Base-by-base conservation (phyloP, 352 stramenopile genomes). In the Phytopythium ostracodes region DNA sequence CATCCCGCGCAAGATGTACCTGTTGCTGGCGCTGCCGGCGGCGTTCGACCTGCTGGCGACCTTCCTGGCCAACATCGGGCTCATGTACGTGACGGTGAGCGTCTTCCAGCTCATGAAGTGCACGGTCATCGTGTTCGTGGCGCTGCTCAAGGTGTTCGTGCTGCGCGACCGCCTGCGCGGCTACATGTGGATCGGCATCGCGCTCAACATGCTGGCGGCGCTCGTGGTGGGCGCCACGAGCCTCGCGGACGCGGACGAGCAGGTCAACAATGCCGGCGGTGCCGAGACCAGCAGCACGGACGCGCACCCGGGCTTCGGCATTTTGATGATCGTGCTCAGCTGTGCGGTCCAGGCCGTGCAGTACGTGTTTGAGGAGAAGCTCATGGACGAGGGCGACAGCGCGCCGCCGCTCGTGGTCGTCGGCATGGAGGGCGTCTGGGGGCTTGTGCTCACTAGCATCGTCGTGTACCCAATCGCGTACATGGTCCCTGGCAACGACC, bases 291-390 rank as follows among this genome's bases (percentile, higher is more conserved):
- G 29, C 51, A 56, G 31, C 35, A 64, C 69, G 18, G 73, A 79
- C 17, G 60, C 76, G 29, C 71, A 97, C 63, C 90, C 96, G 3
- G 77, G 89, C 8, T 86, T 98, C 56, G 96, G 96, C 11, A 89
- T 98, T 40, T 62, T 93, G 33, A 92, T 99, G 70, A 93, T 99
- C 49, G 85, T 99, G 47, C 65, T 97, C 2, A 98, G 96, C 62
- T 98, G 96, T 56, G 90, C 96, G 43, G 94, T 98, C 11, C 94
- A 98, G 70, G 89, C 91, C 2, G 75, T 97, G 27, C 95, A 99
- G 65, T 99, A 98, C 78, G 96, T 98, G 29, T 98, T 98, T 66
- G 96, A 99, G 67, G 96, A 99, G 76, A 98, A 98, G 74, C 87
- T 98, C 40, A 98, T 99, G 92, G 93, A 93, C 59, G 94, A 98